Evolutionary conservation across 768 basidiomycete species (phyloP).

Genomic region (Ephemerocybe angulata): DNA sequence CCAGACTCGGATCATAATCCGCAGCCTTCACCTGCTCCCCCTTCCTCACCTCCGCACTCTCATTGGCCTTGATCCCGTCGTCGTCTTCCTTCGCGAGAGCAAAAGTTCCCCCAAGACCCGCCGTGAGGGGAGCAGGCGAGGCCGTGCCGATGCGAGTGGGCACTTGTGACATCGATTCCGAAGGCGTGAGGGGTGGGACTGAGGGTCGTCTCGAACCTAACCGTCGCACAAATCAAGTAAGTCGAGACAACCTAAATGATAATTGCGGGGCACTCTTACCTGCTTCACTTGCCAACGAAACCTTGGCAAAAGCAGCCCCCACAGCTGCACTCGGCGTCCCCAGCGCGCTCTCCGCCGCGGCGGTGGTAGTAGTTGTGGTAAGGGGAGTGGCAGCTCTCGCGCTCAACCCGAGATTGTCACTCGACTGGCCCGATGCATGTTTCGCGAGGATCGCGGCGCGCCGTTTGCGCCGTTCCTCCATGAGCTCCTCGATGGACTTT

Average conservation of each 20-base stretch:
- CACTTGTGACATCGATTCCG: no score
- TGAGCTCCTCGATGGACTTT: neutral
- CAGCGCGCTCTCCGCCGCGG: no score
- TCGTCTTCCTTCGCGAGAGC: conserved; percentile 66
- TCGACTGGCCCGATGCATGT: conserved; percentile 2
- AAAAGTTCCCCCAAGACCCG: no score
- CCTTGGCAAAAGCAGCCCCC: neutral
- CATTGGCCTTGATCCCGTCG: conserved; percentile 43
- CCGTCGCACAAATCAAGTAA: neutral
- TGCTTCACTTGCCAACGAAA: conserved; percentile 1
- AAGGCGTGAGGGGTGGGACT: neutral
- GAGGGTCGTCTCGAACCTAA: neutral
- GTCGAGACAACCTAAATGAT: neutral
- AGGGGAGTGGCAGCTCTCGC: no score
- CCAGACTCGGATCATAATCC: conserved; percentile 80
- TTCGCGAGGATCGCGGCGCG: neutral
- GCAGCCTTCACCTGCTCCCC: conserved; percentile 80
- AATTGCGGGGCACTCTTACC: neutral
- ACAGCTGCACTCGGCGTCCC: neutral
- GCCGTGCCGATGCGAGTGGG: no score
- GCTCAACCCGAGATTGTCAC: neutral
- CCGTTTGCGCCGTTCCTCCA: neutral
- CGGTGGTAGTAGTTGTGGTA: no score
- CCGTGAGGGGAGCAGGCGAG: neutral
- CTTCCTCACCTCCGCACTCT: conserved; percentile 31